Conservation (phyloP, 108 stramenopile genomes). For the Nitzschia sp. region DNA sequence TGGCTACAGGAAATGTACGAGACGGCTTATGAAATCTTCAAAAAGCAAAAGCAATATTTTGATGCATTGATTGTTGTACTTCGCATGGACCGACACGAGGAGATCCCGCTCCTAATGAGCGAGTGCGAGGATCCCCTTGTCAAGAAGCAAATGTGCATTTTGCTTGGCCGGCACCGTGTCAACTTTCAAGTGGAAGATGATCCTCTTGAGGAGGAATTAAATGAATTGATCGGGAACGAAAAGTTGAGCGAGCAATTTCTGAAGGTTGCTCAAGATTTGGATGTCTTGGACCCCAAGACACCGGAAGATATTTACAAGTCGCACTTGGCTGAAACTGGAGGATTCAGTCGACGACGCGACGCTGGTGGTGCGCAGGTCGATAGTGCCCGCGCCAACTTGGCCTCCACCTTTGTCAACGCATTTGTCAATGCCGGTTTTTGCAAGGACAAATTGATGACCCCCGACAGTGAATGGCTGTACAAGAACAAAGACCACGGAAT, state of each 20-base stretch:
- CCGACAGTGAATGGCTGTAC: conserved; percentile 92
- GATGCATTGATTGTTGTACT: conserved; percentile 96
- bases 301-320: conserved; percentile 99
- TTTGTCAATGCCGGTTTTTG: conserved; percentile 99
- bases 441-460: conserved; percentile 92
- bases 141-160: conserved; percentile 89
- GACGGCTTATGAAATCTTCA: conserved; percentile 89
- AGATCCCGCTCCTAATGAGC: conserved; percentile 71
- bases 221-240: conserved; percentile 94
- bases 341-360: conserved; percentile 85
- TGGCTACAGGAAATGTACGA: conserved; percentile 80
- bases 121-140: conserved; percentile 81
- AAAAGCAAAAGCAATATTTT: conserved; percentile 78
- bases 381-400: conserved; percentile 98
- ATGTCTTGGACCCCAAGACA: conserved; percentile 95
- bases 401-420: conserved; percentile 98
- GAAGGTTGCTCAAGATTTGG: conserved; percentile 90
- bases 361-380: conserved; percentile 86
- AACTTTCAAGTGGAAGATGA: conserved; percentile 85
- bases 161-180: conserved; percentile 87
- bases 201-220: conserved; percentile 86
- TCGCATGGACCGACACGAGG: conserved; percentile 65
- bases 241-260: conserved; percentile 88
- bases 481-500: conserved; percentile 99
- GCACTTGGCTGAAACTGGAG: conserved; percentile 95